These are phyloP conservation scores for Talaromyces thailandensis DNA, from an alignment of 495 filamentous ascomycete genomes.

Conservation along the genomic window DNA sequence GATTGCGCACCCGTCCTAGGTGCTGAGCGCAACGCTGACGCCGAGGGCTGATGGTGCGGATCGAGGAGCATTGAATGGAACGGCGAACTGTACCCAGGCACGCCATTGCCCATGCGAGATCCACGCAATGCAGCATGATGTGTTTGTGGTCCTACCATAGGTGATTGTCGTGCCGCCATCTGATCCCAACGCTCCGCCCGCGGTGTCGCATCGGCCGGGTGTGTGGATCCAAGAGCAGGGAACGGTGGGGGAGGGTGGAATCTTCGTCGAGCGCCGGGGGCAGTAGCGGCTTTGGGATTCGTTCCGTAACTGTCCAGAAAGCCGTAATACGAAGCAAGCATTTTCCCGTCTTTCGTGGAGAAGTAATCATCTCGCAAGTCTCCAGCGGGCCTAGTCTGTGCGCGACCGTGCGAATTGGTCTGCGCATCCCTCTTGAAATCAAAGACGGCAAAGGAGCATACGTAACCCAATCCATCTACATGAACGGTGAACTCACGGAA, in stretches of 20 bases:
- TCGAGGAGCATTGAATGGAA: constrained; percentile 68
- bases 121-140: constrained; percentile 21
- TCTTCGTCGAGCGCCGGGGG: constrained; percentile 29
- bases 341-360: constrained; percentile 90
- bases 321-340: constrained; percentile 88
- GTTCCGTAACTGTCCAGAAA: constrained; percentile 84
- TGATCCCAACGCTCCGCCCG: constrained; percentile 40
- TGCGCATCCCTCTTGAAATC: constrained; percentile 82
- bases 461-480: constrained; percentile 89
- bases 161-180: constrained; percentile 23
- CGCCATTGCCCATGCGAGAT: constrained; percentile 21
- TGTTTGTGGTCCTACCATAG: constrained; percentile 16
- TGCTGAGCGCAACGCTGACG: constrained; percentile 38
- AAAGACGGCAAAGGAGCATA: constrained; percentile 97
- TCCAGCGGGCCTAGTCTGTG: constrained; percentile 18
- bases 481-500: constrained; percentile 96
- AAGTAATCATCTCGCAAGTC: constrained; percentile 88
- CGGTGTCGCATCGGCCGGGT: constrained; percentile 36
- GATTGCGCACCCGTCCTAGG: constrained; percentile 38
- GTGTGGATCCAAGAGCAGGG: constrained; percentile 59
- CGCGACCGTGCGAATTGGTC: constrained; percentile 34
- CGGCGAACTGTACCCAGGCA: constrained; percentile 27
- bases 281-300: constrained; percentile 47
- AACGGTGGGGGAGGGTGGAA: constrained; percentile 78
- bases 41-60: constrained; percentile 74